These are phyloP conservation scores for Alternaria triticimaculans DNA, from an alignment of 2,329 filamentous ascomycete genomes.

Conservation along the genomic window DNA sequence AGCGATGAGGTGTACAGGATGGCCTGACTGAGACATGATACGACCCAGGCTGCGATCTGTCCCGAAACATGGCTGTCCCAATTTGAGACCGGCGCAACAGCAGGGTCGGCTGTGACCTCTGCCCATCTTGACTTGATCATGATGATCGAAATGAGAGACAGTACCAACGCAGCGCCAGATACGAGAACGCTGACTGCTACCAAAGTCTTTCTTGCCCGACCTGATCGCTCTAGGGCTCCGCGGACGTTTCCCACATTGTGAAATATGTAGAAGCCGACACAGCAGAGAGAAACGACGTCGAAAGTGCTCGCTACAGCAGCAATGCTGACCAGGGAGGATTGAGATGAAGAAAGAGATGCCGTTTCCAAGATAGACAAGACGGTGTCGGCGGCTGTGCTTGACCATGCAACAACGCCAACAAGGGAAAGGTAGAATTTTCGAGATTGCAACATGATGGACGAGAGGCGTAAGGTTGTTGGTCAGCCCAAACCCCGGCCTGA, in stretches of 20 bases:
- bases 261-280: conserved; percentile 36
- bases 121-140: conserved; percentile 32
- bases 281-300: conserved; percentile 38
- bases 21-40: conserved; percentile 41
- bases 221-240: conserved; percentile 26
- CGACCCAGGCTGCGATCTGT: conserved; percentile 46
- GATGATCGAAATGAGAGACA: conserved; percentile 38
- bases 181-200: conserved; percentile 28
- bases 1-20: conserved; percentile 38
- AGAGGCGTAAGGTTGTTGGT: conserved; percentile 6
- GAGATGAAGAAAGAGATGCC: conserved; percentile 35
- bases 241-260: conserved; percentile 41
- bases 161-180: conserved; percentile 31
- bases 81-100: conserved; percentile 21
- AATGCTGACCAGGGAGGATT: conserved; percentile 33
- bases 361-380: conserved; percentile 47
- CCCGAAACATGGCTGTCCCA: conserved; percentile 39
- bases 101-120: conserved; percentile 21
- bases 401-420: conserved; percentile 42
- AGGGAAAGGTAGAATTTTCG: conserved; percentile 41
- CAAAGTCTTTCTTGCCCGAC: conserved; percentile 26
- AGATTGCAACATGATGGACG: conserved; percentile 30
- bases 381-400: conserved; percentile 45
- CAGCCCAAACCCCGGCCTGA: conserved; percentile 4
- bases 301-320: conserved; percentile 42